These are phyloP conservation scores for Hymenotorrendiella dingleyae DNA, from an alignment of 2,329 filamentous ascomycete species.

Conservation along the genomic window DNA sequence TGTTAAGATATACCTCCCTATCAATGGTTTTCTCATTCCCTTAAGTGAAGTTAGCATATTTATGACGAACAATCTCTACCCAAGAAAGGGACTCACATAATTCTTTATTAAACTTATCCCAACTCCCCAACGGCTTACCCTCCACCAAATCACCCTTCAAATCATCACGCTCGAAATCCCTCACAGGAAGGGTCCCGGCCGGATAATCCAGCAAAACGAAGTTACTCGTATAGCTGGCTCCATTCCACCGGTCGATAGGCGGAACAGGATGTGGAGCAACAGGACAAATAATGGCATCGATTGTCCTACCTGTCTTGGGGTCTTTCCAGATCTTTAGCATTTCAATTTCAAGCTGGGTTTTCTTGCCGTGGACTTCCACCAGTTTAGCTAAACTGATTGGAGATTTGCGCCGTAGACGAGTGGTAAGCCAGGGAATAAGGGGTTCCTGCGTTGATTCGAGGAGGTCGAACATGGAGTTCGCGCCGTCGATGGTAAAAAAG, in stretches of 20 bases:
- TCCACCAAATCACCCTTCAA: slow-evolving; percentile 42
- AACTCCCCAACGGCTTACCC: slow-evolving; percentile 40
- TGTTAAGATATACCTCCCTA: slow-evolving; percentile 26
- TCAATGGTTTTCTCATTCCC: slow-evolving; percentile 25
- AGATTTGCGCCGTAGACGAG: slow-evolving; percentile 42
- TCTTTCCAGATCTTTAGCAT: slow-evolving; percentile 53
- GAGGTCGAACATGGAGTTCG: slow-evolving; percentile 48
- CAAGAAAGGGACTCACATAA: slow-evolving; percentile 41
- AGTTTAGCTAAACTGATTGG: slow-evolving; percentile 42
- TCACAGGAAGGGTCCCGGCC: slow-evolving; percentile 50
- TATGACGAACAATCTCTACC: slow-evolving; percentile 12
- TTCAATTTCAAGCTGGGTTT: slow-evolving; percentile 45
- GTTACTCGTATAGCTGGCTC: slow-evolving; percentile 53
- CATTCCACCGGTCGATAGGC: slow-evolving; percentile 56
- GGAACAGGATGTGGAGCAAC: slow-evolving; percentile 59
- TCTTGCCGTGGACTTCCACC: slow-evolving; percentile 46
- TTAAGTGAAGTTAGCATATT: too few relatives aligned
- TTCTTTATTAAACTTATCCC: slow-evolving; percentile 54
- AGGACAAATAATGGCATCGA: slow-evolving; percentile 59
- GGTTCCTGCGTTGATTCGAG: slow-evolving; percentile 50
- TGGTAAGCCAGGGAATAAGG: slow-evolving; percentile 53
- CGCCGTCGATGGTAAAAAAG: slow-evolving; percentile 54
- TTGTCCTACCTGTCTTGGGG: slow-evolving; percentile 33
- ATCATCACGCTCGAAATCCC: slow-evolving; percentile 43
- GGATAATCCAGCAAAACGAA: slow-evolving; percentile 60